Evolutionary conservation across 2,329 filamentous ascomycete genomes (phyloP), one percentile per base, ranked within the genome.

Genomic region (Orbilia ellipsospora): DNA sequence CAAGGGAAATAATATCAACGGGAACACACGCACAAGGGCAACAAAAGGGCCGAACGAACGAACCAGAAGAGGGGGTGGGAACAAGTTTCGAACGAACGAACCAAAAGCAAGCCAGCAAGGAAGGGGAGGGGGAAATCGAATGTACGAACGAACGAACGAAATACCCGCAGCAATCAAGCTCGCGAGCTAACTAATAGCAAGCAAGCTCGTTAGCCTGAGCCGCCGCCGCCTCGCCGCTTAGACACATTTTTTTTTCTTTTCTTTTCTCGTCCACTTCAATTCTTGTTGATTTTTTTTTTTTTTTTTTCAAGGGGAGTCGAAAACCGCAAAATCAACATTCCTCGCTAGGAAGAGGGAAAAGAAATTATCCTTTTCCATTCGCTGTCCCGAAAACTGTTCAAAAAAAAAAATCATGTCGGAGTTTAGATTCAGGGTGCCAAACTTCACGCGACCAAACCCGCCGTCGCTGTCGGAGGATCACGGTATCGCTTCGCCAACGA

Each of bases 341-440:
- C 31, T 36, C 31, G 31, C 31, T 28, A 60, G 54, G 31, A 56
- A 31, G 54, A 56, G 16, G 28, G 26, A 56, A 26, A 56, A 51
- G 56, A 23, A 59, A 36, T 36, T 36, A 36, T 36, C 31, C 31
- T 36, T 10, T 36, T 36, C 31, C 10, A 36, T 36, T 36, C 55
- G 40, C 54, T 56, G 16, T 44, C 54, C 48, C 52, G 28, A 67
- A 36, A 36, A 36, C 1, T 7, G 10, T 36, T 36, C 4, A 2
- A 55, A 54, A 63, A 62, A 15, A 70, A 63, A 20, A 59, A 57
- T 13, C 45, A 75, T 75, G 72, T 75, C 72, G 52, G 64, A 75
- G 50, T 75, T 75, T 64, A 75, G 66, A 54, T 75, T 75, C 55
- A 75, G 72, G 56, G 72, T 75, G 36, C 72, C 72, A n/a, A 55